A percentile compares a stretch with the other conserved stretches of the same genome.
Evolutionary conservation across 257 asterid genomes (phyloP).

Genomic region (Solanum pinnatisectum): DNA sequence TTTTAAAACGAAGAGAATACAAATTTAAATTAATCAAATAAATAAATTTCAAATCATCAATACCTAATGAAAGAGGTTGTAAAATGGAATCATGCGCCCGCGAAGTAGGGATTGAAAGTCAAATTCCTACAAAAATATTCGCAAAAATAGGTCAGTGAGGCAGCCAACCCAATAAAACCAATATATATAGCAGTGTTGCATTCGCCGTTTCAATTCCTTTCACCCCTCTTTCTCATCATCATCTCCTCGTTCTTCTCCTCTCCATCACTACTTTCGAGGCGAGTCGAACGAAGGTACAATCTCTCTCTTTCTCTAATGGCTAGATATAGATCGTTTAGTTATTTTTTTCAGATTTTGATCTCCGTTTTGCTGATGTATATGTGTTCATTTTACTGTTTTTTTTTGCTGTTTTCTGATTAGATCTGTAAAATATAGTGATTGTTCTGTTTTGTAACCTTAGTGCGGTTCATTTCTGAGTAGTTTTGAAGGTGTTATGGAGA

Average conservation of each 20-base stretch:
- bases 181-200: not conserved
- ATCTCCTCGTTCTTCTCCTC: slow-evolving; percentile 23
- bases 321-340: not conserved
- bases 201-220: not conserved
- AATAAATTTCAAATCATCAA: not conserved
- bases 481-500: not conserved
- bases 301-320: not conserved
- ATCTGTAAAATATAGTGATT: not conserved
- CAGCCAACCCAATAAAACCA: not conserved
- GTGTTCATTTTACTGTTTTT: not conserved
- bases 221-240: not conserved
- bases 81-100: not conserved
- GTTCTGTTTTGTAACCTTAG: not conserved
- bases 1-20: too few species aligned
- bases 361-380: not conserved
- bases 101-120: not conserved
- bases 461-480: not conserved
- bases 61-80: not conserved
- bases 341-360: not conserved
- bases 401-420: not conserved
- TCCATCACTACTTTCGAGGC: slow-evolving; percentile 20
- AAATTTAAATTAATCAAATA: not conserved
- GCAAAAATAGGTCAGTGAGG: not conserved
- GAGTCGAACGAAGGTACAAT: slow-evolving; percentile 26
- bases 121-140: not conserved